Percentiles rank a stretch among this genome's conserved stretches.
These are phyloP conservation scores for Diospyros kaki DNA, from an alignment of 148 eudicot genomes.

Conservation along the genomic window DNA sequence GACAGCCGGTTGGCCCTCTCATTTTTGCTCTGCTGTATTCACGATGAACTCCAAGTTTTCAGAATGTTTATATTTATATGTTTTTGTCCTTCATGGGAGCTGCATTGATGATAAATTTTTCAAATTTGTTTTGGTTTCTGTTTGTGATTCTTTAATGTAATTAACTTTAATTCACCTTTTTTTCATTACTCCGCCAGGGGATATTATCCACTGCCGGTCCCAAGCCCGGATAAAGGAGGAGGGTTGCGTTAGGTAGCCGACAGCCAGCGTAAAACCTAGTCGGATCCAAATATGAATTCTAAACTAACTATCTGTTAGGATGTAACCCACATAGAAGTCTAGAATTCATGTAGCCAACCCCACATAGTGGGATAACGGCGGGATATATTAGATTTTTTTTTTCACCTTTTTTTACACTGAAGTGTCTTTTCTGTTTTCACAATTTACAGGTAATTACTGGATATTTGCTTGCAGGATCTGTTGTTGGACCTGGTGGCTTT, in stretches of 20 bases:
- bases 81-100: background rate
- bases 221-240: no score
- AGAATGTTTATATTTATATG: background rate
- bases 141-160: background rate
- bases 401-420: background rate
- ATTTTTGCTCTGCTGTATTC: background rate
- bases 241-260: no score
- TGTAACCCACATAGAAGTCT: no score
- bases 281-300: no score
- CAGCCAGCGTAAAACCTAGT: no score
- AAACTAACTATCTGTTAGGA: no score
- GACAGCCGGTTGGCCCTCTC: conserved; percentile 77
- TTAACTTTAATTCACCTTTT: background rate
- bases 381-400: no score
- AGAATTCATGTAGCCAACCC: no score
- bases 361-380: no score
- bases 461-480: conserved; percentile 91
- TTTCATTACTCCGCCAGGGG: no score
- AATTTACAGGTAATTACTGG: conserved; percentile 89
- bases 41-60: background rate
- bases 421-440: background rate
- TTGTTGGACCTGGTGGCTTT: conserved; percentile 97
- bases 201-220: no score
- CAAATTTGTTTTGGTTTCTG: background rate
- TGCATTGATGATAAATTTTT: background rate